Percentiles rank a stretch among this genome's conserved stretches.
Evolutionary conservation across 148 eudicot species (phyloP).

Genomic region (Spergularia bocconei): DNA sequence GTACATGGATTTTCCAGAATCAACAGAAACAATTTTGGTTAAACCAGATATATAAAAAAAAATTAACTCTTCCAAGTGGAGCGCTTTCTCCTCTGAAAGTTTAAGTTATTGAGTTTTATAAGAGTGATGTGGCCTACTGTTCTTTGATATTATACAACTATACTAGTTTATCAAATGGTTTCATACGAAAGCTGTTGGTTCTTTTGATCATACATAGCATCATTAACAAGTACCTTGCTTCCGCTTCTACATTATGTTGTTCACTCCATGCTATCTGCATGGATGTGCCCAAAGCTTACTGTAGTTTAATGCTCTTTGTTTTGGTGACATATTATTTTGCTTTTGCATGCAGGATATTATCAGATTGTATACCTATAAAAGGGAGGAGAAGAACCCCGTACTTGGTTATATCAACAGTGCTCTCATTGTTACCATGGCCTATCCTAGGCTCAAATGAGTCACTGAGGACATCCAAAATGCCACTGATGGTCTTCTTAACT

Average conservation of each 20-base stretch:
- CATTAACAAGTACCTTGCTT: background rate
- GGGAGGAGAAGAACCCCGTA: constrained; percentile 86
- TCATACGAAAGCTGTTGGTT: background rate
- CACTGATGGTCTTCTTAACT: constrained; percentile 64
- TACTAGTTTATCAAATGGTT: background rate
- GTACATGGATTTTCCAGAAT: background rate
- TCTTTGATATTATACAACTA: background rate
- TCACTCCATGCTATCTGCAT: background rate
- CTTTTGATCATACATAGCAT: background rate
- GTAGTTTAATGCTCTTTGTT: constrained; percentile 13
- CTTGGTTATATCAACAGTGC: constrained; percentile 66
- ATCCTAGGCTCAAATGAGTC: constrained; percentile 51
- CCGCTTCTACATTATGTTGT: background rate
- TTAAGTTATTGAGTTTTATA: too few relatives aligned
- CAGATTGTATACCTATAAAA: constrained; percentile 88
- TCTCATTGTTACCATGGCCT: constrained; percentile 84
- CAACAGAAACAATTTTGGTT: background rate
- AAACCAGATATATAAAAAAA: background rate
- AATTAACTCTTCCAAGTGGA: background rate
- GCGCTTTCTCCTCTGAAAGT: background rate
- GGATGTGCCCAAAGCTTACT: background rate
- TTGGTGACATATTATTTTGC: constrained; percentile 17
- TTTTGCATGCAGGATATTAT: constrained; percentile 65
- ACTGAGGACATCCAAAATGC: constrained; percentile 52
- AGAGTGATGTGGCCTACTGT: too few relatives aligned